phyloP scores from a whole-genome alignment of 176 grass and related monocot species.

The barley (Hordeum vulgare) region DNA sequence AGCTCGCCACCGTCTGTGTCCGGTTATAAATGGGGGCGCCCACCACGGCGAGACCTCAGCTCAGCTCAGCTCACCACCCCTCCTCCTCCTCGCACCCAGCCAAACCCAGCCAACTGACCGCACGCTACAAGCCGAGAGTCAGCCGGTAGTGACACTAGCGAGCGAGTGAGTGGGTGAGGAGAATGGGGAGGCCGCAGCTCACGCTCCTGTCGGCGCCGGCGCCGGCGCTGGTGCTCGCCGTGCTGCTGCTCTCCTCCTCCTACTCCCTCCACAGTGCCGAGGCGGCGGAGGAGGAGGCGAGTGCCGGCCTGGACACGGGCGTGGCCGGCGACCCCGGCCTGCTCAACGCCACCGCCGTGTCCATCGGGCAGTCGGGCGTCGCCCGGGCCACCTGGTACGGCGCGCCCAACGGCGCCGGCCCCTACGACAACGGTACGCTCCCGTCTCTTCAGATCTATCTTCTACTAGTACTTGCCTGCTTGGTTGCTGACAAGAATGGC shows the following conservation, averaged over 20 bases:
- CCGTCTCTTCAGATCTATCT: not conserved
- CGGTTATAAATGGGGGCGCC: not conserved
- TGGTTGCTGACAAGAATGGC: not conserved
- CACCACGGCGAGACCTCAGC: not conserved
- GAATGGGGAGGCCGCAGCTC: not conserved
- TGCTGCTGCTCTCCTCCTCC: not conserved
- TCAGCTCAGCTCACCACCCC: not conserved
- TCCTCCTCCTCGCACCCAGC: no score
- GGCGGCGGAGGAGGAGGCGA: not conserved
- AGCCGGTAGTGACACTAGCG: not conserved
- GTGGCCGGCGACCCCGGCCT: not conserved
- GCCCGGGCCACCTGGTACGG: slow-evolving; percentile 89
- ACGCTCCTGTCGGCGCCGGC: not conserved
- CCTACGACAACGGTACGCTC: slow-evolving; percentile 44
- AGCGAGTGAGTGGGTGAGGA: no score
- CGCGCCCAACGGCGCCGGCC: slow-evolving; percentile 50
- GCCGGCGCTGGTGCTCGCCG: no score
- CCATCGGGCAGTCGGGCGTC: slow-evolving; percentile 11
- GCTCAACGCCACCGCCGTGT: not conserved
- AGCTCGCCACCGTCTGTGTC: no score
- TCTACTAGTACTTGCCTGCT: not conserved
- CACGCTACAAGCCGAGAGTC: not conserved
- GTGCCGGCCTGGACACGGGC: not conserved
- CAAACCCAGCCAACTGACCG: not conserved
- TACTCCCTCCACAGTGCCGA: not conserved